Conservation (phyloP, 495 filamentous ascomycete species). For the Annulohypoxylon moriforme region DNA sequence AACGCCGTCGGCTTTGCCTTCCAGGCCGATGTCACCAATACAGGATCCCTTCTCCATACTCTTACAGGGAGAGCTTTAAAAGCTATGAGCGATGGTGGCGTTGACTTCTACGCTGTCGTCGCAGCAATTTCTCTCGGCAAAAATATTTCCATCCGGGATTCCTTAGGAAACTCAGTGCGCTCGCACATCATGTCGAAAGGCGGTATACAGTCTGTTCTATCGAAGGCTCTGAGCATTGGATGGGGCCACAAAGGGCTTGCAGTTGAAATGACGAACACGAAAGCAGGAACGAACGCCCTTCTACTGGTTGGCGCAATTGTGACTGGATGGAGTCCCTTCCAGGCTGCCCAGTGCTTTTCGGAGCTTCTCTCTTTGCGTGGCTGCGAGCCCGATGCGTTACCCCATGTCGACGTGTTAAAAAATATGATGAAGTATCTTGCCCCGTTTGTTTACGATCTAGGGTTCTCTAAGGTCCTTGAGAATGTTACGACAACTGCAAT, state of each 20-base stretch:
- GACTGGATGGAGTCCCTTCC: neutral
- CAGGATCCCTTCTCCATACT: neutral
- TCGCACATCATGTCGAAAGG: slow-evolving; percentile 4
- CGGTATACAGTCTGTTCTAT: neutral
- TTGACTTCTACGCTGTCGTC: neutral
- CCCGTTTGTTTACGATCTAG: neutral
- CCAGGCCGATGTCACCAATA: slow-evolving; percentile 2
- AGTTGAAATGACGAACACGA: neutral
- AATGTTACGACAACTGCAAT: neutral
- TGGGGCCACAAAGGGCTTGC: neutral
- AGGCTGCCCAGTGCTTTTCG: slow-evolving; percentile 3
- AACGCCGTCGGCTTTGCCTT: neutral
- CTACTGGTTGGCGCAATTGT: neutral
- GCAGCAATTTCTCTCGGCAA: neutral
- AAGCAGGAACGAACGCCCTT: neutral
- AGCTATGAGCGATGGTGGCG: neutral
- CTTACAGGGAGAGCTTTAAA: neutral
- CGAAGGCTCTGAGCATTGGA: slow-evolving; percentile 4
- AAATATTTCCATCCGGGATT: neutral
- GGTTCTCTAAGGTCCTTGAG: neutral
- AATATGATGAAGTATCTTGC: neutral
- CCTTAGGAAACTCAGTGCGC: neutral
- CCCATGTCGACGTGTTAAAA: neutral
- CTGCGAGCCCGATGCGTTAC: neutral
- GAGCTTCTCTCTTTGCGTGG: neutral